Base-by-base conservation (phyloP, 1,139 yeast species). In the Suhomyces maxii region DNA sequence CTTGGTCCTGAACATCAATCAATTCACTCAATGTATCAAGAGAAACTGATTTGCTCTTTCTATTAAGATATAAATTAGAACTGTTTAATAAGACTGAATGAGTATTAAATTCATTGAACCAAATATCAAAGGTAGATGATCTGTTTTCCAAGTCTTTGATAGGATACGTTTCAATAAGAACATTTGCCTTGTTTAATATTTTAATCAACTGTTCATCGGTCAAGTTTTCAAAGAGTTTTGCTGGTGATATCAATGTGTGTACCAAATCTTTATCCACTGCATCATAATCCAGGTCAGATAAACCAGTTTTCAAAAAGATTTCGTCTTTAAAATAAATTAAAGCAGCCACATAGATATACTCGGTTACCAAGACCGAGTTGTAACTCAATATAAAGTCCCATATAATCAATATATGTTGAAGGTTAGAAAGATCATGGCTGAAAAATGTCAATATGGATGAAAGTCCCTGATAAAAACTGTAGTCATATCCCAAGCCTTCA, bases 371-470 rank as follows among this genome's bases (percentile, higher is more conserved):
- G 42, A 71, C 70, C 1, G 82, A 70, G 14, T 69, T 69, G 45
- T 77, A 69, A 33, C 82, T 73, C 41, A 87, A 63, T 9, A 82
- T 67, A 50, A 74, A 80, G 60, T 86, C 95, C 81, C 90, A 86
- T 5, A 88, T 60, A 5, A 71, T 62, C 42, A 82, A 67, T 12
- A 85, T 63, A 32, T 80, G 79, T n/a, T 69, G 68, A 39, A 77
- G 65, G 40, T 74, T 70, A 18, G 69, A 62, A 31, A 86, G 58
- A 53, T 89, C 93, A 63, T 93, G 98, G 11, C 95, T 73, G 63
- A 84, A 89, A 41, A 89, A 58, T 0, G 98, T 89, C 39, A 93
- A 71, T 1, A 91, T 70, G 1, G 95, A 79, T 10, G 96, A 86
- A 9, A 93, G 64, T 0, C 89, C 88, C 48, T 65, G 79, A 56